A percentile compares a stretch with the other conserved stretches of the same genome.
These are phyloP conservation scores for Aureobasidium subglaciale DNA, from an alignment of 2,329 filamentous ascomycete species.

Conservation along the genomic window DNA sequence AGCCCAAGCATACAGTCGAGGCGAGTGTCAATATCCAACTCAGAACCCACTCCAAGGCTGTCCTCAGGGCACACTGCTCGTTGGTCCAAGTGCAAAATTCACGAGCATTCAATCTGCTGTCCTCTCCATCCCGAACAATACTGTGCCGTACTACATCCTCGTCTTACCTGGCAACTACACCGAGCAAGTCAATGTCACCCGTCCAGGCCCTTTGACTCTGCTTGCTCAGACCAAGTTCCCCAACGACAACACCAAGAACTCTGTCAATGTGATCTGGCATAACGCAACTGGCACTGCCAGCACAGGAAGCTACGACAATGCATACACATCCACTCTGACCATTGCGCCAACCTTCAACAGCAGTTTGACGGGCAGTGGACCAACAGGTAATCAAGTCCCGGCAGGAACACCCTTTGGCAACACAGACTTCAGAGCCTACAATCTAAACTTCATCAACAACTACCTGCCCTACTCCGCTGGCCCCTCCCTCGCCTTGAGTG, in stretches of 20 bases:
- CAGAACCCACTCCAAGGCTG: slow-evolving; percentile 33
- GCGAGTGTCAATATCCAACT: slow-evolving; percentile 33
- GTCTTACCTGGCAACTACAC: slow-evolving; percentile 54
- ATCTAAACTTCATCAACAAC: slow-evolving; percentile 58
- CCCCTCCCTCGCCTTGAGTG: slow-evolving; percentile 53
- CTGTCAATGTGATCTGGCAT: slow-evolving; percentile 53
- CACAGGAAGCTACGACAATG: slow-evolving; percentile 49
- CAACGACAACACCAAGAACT: slow-evolving; percentile 41
- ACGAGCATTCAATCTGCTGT: slow-evolving; percentile 43
- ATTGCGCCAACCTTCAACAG: slow-evolving; percentile 58
- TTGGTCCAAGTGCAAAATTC: slow-evolving; percentile 22
- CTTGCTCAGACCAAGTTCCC: slow-evolving; percentile 50
- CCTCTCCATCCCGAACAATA: slow-evolving; percentile 39
- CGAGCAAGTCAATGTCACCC: slow-evolving; percentile 60
- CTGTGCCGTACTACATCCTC: slow-evolving; percentile 47
- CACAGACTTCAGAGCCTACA: slow-evolving; percentile 57
- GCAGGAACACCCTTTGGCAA: slow-evolving; percentile 57
- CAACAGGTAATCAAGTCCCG: slow-evolving; percentile 56
- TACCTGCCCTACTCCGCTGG: slow-evolving; percentile 47
- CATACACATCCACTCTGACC: slow-evolving; percentile 54
- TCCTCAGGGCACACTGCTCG: slow-evolving; percentile 28
- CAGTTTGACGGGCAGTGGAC: slow-evolving; percentile 54
- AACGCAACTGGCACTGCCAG: slow-evolving; percentile 45
- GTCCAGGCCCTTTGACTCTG: slow-evolving; percentile 53
- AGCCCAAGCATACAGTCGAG: slow-evolving; percentile 14